Base-by-base conservation (phyloP, 2,329 filamentous ascomycete species). In the Neofusicoccum cordaticola region DNA sequence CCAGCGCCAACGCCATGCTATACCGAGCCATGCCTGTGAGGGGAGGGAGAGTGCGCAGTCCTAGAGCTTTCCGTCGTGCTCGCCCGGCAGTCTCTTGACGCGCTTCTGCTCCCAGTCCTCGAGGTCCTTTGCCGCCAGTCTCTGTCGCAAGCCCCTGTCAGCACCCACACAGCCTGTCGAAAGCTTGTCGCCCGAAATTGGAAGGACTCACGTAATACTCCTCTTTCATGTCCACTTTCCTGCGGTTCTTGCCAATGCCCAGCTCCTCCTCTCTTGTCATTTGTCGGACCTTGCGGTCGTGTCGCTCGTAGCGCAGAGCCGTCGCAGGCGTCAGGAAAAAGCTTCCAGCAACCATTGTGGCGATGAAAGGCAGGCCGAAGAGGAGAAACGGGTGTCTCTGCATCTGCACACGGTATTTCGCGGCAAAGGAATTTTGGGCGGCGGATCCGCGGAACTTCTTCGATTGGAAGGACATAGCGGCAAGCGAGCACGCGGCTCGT, bases 91-190 rank as follows among this genome's bases (percentile, higher is more conserved):
- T 74, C 95, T 84, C 81, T 97, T 88, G 11, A 98, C 93, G 62
- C 96, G 88, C 79, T 95, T 96, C 80, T 98, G 95, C 77, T 98
- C 94, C 95, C 95, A 99, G 74, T 92, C 86, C 73, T 99, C 94
- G 67, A 98, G 80, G 74, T 98, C 95, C 77, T 96, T 96, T 37
- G 91, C 91, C 70, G 92, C 90, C 44, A 91, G 82, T 79, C 88
- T 87, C 91, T 95, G 77, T 51, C 9, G 64, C 74, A 62, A 72
- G 69, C 51, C 31, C 17, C n/a, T 34, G 42, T 63, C 50, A 63
- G 41, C 41, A 37, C 41, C 41, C 47, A 7, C 4, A 19, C 19
- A 51, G 13, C 39, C 19, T 53, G 22, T 11, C 37, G 13, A 42
- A 50, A 60, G 22, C 41, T 27, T 19, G 34, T 27, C 27, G 8